Conservation (phyloP, 148 eudicot species). For the Chenopodium suecicum region DNA sequence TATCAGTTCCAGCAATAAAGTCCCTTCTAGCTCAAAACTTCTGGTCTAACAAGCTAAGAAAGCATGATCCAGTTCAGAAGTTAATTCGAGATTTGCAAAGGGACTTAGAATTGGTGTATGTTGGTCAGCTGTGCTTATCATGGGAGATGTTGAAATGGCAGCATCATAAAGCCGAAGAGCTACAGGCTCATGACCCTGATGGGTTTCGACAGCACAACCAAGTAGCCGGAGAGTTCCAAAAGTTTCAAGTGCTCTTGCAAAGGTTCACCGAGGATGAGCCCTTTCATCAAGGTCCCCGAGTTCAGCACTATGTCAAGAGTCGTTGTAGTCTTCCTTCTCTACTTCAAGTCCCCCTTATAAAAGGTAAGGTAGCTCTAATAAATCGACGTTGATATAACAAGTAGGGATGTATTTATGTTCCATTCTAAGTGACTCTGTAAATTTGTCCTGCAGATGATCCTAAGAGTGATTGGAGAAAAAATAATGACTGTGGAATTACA, state of each 20-base stretch:
- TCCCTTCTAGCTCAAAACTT: constrained; percentile 47
- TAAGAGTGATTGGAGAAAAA: constrained; percentile 37
- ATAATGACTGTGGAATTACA: constrained; percentile 42
- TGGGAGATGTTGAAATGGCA: constrained; percentile 94
- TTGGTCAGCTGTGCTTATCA: constrained; percentile 79
- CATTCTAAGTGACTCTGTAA: background rate
- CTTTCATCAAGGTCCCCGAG: constrained; percentile 70
- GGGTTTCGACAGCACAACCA: constrained; percentile 51
- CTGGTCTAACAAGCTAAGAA: constrained; percentile 50
- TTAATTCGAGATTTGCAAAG: constrained; percentile 50
- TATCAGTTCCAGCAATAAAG: constrained; percentile 44
- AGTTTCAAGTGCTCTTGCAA: constrained; percentile 76
- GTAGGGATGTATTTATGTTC: background rate
- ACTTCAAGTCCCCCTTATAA: constrained; percentile 74
- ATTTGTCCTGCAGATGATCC: constrained; percentile 55
- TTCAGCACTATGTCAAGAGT: constrained; percentile 58
- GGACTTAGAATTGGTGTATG: constrained; percentile 67
- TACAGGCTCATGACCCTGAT: constrained; percentile 45
- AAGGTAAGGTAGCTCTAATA: constrained; percentile 68
- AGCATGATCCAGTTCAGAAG: constrained; percentile 54
- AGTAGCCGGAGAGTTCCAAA: constrained; percentile 71
- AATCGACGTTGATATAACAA: background rate
- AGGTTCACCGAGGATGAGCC: constrained; percentile 81
- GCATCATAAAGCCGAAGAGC: constrained; percentile 49
- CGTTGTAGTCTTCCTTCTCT: constrained; percentile 47